Base-by-base conservation (phyloP, 257 asterid genomes). In the Ophiorrhiza pumila region DNA sequence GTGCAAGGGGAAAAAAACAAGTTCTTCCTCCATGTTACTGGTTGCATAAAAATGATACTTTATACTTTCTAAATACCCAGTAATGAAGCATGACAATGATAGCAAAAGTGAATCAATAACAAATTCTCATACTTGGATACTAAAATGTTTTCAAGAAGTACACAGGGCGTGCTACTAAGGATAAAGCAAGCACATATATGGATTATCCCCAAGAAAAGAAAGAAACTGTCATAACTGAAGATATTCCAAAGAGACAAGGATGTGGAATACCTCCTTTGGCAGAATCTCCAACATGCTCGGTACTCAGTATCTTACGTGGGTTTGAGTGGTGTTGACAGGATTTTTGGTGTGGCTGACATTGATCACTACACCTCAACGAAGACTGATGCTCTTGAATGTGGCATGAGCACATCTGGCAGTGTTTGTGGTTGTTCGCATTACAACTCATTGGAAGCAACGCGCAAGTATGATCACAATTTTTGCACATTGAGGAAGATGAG, bases 251-350 rank as follows among this genome's bases (percentile, higher is more conserved):
- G 35, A 27, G 32, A 45, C 22, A 25, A 65, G 65, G n/a, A n/a
- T 20, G 43, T 55, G 47, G 4, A 42, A 45, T 35, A 74, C 78
- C 78, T 67, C 46, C 69, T 66, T 47, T 61, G 37, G n/a, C 23
- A 35, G 56, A 22, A 45, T 46, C 50, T 56, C 42, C 45, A 45
- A 32, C 69, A 12, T 35, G 78, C 68, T 57, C 74, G 13, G 67
- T 34, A 66, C 31, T 61, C 69, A 7, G 23, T 50, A 59, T 66
- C 50, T 74, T 37, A 52, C 68, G 56, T 50, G 43, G 42, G 74
- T 74, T 58, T 31, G 59, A 74, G 41, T 31, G 62, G 60, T 43
- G 47, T 22, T 65, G 71, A 63, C 45, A 66, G 20, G 63, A 34
- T 7, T 23, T 73, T 42, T 34, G 63, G 20, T 49, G 77, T 65